Percentiles rank a stretch among this genome's conserved stretches.
Evolutionary conservation across 306 rosid species (phyloP).

Genomic region (Acacia crassicarpa): DNA sequence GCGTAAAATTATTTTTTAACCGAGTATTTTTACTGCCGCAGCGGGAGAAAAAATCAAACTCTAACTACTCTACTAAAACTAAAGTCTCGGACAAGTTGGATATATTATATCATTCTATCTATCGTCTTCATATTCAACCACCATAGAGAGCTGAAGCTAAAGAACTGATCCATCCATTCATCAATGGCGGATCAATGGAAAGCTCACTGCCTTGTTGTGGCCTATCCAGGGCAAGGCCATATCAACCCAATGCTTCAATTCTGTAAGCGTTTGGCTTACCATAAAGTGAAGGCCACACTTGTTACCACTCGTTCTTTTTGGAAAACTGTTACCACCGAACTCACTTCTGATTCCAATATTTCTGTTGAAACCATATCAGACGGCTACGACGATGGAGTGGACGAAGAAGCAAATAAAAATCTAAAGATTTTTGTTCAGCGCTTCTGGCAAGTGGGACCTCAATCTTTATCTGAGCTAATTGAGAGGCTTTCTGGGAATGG

Average conservation of each 20-base stretch:
- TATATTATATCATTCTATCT: too few relatives aligned
- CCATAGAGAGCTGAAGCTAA: too few relatives aligned
- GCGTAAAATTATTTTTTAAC: too few relatives aligned
- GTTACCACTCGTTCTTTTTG: slow-evolving; percentile 8
- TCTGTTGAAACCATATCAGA: slow-evolving; percentile 34
- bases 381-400: slow-evolving; percentile 23
- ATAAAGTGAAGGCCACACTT: background rate
- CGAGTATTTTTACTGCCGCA: too few relatives aligned
- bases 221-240: slow-evolving; percentile 36
- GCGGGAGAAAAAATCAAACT: too few relatives aligned
- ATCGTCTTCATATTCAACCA: too few relatives aligned
- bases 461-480: slow-evolving; percentile 5
- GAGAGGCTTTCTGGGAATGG: background rate
- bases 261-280: slow-evolving; percentile 27
- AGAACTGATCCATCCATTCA: background rate
- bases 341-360: background rate
- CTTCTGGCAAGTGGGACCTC: slow-evolving; percentile 17
- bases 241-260: slow-evolving; percentile 41
- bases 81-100: too few relatives aligned
- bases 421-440: background rate
- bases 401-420: background rate
- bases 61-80: too few relatives aligned
- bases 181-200: background rate
- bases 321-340: background rate
- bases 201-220: slow-evolving; percentile 26